Conservation (phyloP, 2,329 filamentous ascomycete genomes). For the Fusarium nematophilum region DNA sequence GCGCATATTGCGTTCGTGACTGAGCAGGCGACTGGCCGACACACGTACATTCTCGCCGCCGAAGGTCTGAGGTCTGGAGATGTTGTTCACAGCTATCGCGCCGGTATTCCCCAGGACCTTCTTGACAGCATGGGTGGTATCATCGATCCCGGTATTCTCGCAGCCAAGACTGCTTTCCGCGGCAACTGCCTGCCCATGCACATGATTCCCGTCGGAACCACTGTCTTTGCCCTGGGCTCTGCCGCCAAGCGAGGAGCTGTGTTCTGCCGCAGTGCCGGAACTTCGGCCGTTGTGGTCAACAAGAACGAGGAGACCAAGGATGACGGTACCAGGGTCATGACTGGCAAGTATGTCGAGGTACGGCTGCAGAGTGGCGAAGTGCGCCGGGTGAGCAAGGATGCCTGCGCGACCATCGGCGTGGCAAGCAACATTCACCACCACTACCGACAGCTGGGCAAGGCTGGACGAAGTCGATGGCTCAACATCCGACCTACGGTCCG, state of each 20-base stretch:
- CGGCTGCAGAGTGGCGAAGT: slow-evolving; percentile 93
- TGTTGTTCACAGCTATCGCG: slow-evolving; percentile 88
- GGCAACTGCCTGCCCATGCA: slow-evolving; percentile 96
- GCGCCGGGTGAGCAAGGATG: slow-evolving; percentile 88
- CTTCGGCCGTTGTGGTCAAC: slow-evolving; percentile 86
- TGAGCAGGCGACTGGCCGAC: slow-evolving; percentile 76
- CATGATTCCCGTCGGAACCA: slow-evolving; percentile 95
- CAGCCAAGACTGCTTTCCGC: slow-evolving; percentile 91
- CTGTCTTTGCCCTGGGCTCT: slow-evolving; percentile 90
- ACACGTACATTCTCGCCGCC: slow-evolving; percentile 94
- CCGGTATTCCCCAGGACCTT: slow-evolving; percentile 88
- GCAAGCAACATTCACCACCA: slow-evolving; percentile 94
- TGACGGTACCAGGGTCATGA: slow-evolving; percentile 70
- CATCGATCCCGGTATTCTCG: slow-evolving; percentile 94
- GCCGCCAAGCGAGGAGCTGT: slow-evolving; percentile 79
- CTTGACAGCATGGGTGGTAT: slow-evolving; percentile 92
- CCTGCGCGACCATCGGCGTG: slow-evolving; percentile 93
- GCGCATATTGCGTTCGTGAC: slow-evolving; percentile 92
- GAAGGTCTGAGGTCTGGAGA: slow-evolving; percentile 95
- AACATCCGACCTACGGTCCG: slow-evolving; percentile 95
- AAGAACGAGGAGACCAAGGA: slow-evolving; percentile 82
- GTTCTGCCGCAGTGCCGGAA: slow-evolving; percentile 95
- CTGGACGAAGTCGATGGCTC: slow-evolving; percentile 91
- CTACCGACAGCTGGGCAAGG: slow-evolving; percentile 92
- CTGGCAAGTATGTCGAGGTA: slow-evolving; percentile 83